These are phyloP conservation scores for Ophiosphaerella herpotricha DNA, from an alignment of 2,329 filamentous ascomycete genomes.

Conservation along the genomic window DNA sequence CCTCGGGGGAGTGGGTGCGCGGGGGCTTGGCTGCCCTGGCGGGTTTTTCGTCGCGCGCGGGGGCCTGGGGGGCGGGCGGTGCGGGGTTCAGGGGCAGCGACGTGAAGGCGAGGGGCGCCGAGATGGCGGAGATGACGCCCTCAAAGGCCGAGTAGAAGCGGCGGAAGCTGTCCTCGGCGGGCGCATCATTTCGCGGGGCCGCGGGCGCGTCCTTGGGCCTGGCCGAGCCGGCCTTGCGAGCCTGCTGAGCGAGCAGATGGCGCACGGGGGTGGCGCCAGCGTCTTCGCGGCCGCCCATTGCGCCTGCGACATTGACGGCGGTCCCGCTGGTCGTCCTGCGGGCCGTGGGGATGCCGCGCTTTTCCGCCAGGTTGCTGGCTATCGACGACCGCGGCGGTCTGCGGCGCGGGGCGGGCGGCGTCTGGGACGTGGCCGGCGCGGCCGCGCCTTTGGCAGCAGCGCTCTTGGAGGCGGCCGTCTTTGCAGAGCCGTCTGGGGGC, in stretches of 20 bases:
- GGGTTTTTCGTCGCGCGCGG: conserved; percentile 18
- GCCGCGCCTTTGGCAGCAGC: conserved; percentile 26
- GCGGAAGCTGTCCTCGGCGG: conserved; percentile 77
- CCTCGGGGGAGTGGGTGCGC: conserved; percentile 32
- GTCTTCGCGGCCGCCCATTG: conserved; percentile 61
- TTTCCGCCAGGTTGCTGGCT: conserved; percentile 84
- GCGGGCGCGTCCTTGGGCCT: conserved; percentile 18
- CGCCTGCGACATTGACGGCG: conserved; percentile 73
- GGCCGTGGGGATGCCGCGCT: conserved; percentile 70
- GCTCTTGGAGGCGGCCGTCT: conserved; percentile 16
- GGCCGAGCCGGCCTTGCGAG: conserved; percentile 29
- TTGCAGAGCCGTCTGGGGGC: conserved; percentile 13
- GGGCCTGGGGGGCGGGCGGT: conserved; percentile 33
- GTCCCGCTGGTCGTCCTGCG: conserved; percentile 69
- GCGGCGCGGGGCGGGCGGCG: conserved; percentile 45
- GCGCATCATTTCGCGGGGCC: conserved; percentile 18
- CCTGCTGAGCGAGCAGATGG: conserved; percentile 40
- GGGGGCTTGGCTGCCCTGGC: conserved; percentile 27
- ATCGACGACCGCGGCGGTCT: conserved; percentile 75
- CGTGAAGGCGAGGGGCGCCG: conserved; percentile 89
- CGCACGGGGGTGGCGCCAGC: conserved; percentile 36
- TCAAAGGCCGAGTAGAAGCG: conserved; percentile 93
- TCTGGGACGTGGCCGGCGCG: conserved; percentile 46
- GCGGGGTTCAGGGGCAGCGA: conserved; percentile 72
- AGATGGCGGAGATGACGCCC: conserved; percentile 83